phyloP scores from a whole-genome alignment of 148 eudicot species.

The Selenicereus undatus region DNA sequence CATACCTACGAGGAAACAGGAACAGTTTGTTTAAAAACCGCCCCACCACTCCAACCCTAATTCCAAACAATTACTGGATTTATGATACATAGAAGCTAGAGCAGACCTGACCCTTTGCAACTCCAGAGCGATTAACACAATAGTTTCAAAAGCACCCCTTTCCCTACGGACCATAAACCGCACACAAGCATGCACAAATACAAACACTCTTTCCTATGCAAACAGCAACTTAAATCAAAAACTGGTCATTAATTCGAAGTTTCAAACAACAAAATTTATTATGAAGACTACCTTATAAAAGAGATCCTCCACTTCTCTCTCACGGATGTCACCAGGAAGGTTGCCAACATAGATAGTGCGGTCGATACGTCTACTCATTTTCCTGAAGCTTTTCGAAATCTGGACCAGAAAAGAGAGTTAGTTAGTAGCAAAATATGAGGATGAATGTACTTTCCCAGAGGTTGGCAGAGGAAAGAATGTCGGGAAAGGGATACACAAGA shows the following conservation, averaged over 20 bases:
- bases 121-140: neutral
- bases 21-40: neutral
- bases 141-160: neutral
- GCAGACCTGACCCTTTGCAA: neutral
- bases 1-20: neutral
- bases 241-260: neutral
- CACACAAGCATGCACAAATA: neutral
- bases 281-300: conserved; percentile 63
- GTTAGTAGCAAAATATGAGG: neutral
- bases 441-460: neutral
- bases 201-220: neutral
- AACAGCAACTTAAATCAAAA: neutral
- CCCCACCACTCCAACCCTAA: neutral
- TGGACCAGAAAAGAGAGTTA: neutral
- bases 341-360: conserved; percentile 81
- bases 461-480: neutral
- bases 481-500: neutral
- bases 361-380: conserved; percentile 51
- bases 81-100: neutral
- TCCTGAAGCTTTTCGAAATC: conserved; percentile 22
- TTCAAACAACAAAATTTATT: neutral
- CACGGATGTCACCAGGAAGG: conserved; percentile 77
- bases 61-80: neutral
- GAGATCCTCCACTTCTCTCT: conserved; percentile 79
- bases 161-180: neutral